Evolutionary conservation across 805 yeast genomes (phyloP), one percentile per base, ranked within the genome.

Genomic region (Maudiozyma turicensis): DNA sequence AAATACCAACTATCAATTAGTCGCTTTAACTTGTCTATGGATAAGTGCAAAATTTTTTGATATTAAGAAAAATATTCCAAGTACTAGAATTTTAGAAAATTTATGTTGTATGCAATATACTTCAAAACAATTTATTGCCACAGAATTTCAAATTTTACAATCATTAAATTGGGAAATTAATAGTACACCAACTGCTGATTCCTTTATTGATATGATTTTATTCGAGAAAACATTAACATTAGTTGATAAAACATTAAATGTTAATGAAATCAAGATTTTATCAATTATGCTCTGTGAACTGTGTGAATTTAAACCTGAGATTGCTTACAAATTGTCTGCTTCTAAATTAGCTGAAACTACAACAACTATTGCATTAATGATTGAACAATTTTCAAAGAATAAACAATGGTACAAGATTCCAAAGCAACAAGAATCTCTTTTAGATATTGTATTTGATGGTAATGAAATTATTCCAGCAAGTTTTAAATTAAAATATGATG

Each of bases 1-100:
- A 63, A 79, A 83, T 54, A 86, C 84, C 52, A 95, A 88, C 61
- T 82, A 84, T 61, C 97, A 89, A 66, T 73, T 90, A 48, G 78
- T 90, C 30, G 93, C 95, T 28, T 78, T 95, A 54, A 82, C 95
- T 1, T 81, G 95, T 31, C 68, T 90, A 45, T 91, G 97, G 97
- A 78, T 90, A n/a, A 90, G 95, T 1, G 77, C 95, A 37, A 90
- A 90, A 63, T 73, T 78, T 50, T 75, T 76, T 52, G 90, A 88
- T 53, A 76, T 78, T 52, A 78, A 89, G 65, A 76, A 76, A 54
- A 80, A 77, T 59, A 76, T 82, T 40, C 83, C 84, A 8, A 67
- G 73, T n/a, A 64, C 80, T 47, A 71, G 71, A 47, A 75, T 73
- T 54, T 66, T 81, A 45, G 70, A 76, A 58, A 74, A 74, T 48